phyloP scores from a whole-genome alignment of 352 stramenopile species.

The Discostella stelligera region DNA sequence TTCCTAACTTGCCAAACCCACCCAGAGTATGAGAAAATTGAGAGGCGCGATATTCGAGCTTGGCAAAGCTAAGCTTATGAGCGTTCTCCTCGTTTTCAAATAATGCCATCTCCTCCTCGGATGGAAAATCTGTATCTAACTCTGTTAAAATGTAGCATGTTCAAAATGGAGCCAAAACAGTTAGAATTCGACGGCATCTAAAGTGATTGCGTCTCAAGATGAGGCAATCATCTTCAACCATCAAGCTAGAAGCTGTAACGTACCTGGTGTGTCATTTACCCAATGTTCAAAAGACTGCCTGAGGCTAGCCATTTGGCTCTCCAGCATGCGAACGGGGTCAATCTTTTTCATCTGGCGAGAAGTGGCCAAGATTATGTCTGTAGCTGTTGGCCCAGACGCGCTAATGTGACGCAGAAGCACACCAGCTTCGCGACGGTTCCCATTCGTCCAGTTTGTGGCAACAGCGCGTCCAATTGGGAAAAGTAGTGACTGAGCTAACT shows the following conservation, averaged over 20 bases:
- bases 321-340: constrained; percentile 71
- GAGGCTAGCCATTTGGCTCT: constrained; percentile 80
- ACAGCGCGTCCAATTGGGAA: constrained; percentile 56
- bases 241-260: too few species aligned
- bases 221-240: too few species aligned
- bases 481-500: constrained; percentile 44
- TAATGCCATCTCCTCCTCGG: constrained; percentile 68
- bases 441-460: constrained; percentile 61
- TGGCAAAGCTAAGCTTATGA: constrained; percentile 63
- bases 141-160: constrained; percentile 13
- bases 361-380: constrained; percentile 48
- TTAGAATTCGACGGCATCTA: too few species aligned
- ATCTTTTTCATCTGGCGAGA: constrained; percentile 67
- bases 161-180: too few species aligned
- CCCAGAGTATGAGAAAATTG: constrained; percentile 69
- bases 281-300: constrained; percentile 70
- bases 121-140: constrained; percentile 52
- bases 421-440: constrained; percentile 74
- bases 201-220: too few species aligned
- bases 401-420: constrained; percentile 64
- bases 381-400: constrained; percentile 42
- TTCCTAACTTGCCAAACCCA: constrained; percentile 58
- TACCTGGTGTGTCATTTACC: constrained; percentile 60
- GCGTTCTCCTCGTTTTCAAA: constrained; percentile 58
- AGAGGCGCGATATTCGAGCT: constrained; percentile 60